These are phyloP conservation scores for Andrographis paniculata DNA, from an alignment of 305 asterid species.

Conservation along the genomic window DNA sequence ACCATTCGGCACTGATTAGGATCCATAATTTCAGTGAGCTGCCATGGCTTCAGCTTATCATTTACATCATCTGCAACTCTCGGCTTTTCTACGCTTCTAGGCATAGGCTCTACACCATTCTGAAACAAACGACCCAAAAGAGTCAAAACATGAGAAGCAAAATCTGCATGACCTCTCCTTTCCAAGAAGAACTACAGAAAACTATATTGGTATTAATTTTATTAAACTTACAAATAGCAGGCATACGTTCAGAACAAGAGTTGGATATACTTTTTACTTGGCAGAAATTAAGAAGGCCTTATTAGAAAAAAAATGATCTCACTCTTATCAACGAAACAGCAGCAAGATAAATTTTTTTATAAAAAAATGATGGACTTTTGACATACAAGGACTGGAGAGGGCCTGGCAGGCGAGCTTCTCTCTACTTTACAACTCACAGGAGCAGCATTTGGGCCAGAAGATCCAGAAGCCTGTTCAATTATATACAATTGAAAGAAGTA, in stretches of 20 bases:
- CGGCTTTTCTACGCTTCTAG: slow-evolving; percentile 87
- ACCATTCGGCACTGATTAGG: slow-evolving; percentile 80
- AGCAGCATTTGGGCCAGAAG: slow-evolving; percentile 66
- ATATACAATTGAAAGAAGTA: slow-evolving; percentile 8
- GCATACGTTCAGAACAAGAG: background rate
- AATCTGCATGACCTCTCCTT: background rate
- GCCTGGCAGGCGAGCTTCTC: slow-evolving; percentile 96
- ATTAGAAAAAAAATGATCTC: too few species aligned
- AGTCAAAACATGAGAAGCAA: slow-evolving; percentile 4
- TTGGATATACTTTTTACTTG: too few species aligned
- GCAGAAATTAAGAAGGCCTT: too few species aligned
- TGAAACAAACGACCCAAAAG: slow-evolving; percentile 30
- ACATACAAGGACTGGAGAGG: slow-evolving; percentile 81
- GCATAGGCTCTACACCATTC: slow-evolving; percentile 84
- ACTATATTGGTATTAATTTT: background rate
- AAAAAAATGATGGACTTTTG: slow-evolving; percentile 14
- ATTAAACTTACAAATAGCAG: background rate
- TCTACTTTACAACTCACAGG: slow-evolving; percentile 84
- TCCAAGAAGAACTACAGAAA: background rate
- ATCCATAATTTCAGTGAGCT: slow-evolving; percentile 75
- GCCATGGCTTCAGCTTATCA: slow-evolving; percentile 84
- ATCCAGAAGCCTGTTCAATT: slow-evolving; percentile 61
- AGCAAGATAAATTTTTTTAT: slow-evolving; percentile 9
- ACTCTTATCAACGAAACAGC: slow-evolving; percentile 5
- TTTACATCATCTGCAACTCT: slow-evolving; percentile 62